Evolutionary conservation across 2,329 filamentous ascomycete genomes (phyloP).

Genomic region (Colletotrichum ledebouriae): DNA sequence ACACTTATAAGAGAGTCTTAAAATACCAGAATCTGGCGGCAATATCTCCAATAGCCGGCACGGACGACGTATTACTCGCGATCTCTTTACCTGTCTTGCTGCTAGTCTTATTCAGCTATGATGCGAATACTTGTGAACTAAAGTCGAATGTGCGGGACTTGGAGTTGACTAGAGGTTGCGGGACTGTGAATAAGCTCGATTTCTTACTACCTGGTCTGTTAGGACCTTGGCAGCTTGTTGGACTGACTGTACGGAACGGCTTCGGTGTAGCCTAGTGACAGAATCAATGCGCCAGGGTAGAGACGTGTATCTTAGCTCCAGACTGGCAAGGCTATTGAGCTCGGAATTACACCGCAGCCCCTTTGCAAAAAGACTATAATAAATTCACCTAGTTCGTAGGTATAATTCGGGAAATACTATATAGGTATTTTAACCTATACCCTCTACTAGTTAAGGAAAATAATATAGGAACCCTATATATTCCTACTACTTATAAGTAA

Average conservation of each 20-base stretch:
- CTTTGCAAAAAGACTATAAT: no score
- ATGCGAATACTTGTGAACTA: not conserved
- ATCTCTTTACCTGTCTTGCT: not conserved
- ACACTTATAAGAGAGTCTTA: not conserved
- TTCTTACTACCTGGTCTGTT: not conserved
- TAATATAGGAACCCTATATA: no score
- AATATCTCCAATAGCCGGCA: not conserved
- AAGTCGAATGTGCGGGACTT: not conserved
- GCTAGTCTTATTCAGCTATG: not conserved
- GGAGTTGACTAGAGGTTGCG: not conserved
- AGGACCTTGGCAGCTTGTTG: not conserved
- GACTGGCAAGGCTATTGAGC: no score
- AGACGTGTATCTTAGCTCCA: not conserved
- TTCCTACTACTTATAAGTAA: no score
- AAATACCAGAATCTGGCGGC: not conserved
- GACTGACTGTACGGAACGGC: not conserved
- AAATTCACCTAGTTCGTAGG: no score
- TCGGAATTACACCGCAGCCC: no score
- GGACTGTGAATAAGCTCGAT: not conserved
- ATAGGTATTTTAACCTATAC: no score
- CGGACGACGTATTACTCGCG: not conserved
- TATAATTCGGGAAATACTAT: no score
- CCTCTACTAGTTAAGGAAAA: no score
- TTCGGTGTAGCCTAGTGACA: not conserved
- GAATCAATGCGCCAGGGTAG: conserved; percentile 1